Evolutionary conservation across 2,329 filamentous ascomycete genomes (phyloP).

Genomic region (Monilinia vaccinii-corymbosi): DNA sequence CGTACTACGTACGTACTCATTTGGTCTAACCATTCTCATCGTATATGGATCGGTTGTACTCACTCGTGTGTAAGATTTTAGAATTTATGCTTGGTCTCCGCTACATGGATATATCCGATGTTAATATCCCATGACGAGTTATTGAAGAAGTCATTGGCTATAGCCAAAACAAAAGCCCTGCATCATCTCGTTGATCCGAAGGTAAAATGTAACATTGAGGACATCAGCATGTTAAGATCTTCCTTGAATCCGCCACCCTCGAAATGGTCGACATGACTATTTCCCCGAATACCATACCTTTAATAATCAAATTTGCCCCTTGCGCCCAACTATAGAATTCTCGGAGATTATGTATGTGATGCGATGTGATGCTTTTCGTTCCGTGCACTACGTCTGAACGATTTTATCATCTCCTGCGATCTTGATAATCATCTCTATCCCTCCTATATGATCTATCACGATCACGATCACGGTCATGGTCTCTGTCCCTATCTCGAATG

Average conservation of each 20-base stretch:
- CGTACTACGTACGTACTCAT: too few relatives aligned
- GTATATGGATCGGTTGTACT: too few relatives aligned
- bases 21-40: too few relatives aligned
- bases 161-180: neutral
- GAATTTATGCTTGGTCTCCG: too few relatives aligned
- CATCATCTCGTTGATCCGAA: too few relatives aligned
- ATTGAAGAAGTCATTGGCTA: neutral
- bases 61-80: too few relatives aligned
- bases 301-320: too few relatives aligned
- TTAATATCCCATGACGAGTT: neutral
- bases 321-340: neutral
- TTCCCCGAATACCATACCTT: too few relatives aligned
- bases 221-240: neutral
- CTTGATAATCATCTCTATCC: slow-evolving; percentile 24
- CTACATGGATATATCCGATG: too few relatives aligned
- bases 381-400: slow-evolving; percentile 5
- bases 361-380: neutral
- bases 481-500: slow-evolving; percentile 27
- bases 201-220: neutral
- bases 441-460: slow-evolving; percentile 17
- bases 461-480: slow-evolving; percentile 10
- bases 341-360: neutral
- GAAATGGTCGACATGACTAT: too few relatives aligned
- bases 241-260: neutral
- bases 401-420: slow-evolving; percentile 9